These are phyloP conservation scores for Trichoderma parareesei DNA, from an alignment of 495 filamentous ascomycete genomes.

Conservation along the genomic window DNA sequence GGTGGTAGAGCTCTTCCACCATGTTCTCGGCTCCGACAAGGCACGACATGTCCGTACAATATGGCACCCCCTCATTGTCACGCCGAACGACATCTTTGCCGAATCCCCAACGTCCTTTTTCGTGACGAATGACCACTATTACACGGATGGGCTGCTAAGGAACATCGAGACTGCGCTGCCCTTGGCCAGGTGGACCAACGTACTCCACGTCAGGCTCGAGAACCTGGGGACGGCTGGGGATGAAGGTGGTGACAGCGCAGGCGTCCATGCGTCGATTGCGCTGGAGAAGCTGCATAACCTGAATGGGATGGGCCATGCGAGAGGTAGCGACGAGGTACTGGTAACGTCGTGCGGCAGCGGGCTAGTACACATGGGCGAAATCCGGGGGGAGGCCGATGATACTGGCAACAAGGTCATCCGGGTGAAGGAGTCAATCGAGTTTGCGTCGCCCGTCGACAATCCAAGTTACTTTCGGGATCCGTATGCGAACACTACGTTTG, in stretches of 20 bases:
- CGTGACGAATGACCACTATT: constrained; percentile 54
- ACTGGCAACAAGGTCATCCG: constrained; percentile 28
- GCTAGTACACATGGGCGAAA: constrained; percentile 19
- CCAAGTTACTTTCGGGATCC: constrained; percentile 45
- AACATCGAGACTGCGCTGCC: constrained; percentile 31
- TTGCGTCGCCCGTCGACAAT: constrained; percentile 48
- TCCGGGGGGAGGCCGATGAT: constrained; percentile 24
- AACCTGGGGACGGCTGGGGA: constrained; percentile 17
- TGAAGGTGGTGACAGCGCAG: constrained; percentile 21
- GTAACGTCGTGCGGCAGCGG: constrained; percentile 33
- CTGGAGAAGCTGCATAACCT: constrained; percentile 38
- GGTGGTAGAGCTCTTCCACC: constrained; percentile 52
- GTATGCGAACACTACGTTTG: constrained; percentile 41
- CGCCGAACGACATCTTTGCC: constrained; percentile 53
- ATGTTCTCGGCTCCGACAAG: constrained; percentile 29
- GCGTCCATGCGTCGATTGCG: constrained; percentile 37
- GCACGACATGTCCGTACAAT: constrained; percentile 35
- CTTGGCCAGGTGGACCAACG: constrained; percentile 26
- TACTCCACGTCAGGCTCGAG: constrained; percentile 22
- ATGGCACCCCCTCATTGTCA: constrained; percentile 41
- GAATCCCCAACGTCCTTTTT: constrained; percentile 41
- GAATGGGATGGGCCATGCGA: constrained; percentile 52
- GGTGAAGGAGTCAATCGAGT: constrained; percentile 31
- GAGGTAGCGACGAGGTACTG: constrained; percentile 37
- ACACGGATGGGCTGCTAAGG: constrained; percentile 40